Evolutionary conservation across 1,284 basidiomycete genomes (phyloP), one percentile per base, ranked within the genome.

Genomic region (Sanghuangporus weigelae): DNA sequence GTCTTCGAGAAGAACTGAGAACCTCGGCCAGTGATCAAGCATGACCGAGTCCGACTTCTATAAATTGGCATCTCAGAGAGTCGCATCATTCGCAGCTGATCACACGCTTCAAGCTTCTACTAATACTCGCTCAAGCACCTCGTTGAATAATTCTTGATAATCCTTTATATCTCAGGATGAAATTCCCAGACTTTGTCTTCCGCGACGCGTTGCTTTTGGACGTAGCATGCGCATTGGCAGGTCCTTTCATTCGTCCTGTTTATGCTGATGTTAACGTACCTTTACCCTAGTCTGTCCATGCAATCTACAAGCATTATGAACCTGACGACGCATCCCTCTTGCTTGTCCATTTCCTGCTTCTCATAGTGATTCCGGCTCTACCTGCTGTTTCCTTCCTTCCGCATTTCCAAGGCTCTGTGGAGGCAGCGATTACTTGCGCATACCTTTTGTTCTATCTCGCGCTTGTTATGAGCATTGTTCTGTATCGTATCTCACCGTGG

Each of bases 401-500:
- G 44, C 48, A 59, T 39, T 63, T 44, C 68, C 67, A 60, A 68
- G 68, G 11, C 42, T 69, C 38, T 67, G 63, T 6, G 61, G 66
- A 7, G 57, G 67, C 40, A 64, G 68, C 59, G 62, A 63, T 36
- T 61, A 68, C 11, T 59, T 62, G 8, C 4, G 40, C 19, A 65
- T 64, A 50, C 64, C 63, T 44, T 65, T 65, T 40, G 63, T 69
- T n/a, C 19, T 67, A 21, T 48, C 48, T 38, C 60, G 42, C 44
- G 63, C 50, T 68, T 5, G 55, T 63, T 11, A 68, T 65, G n/a
- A 59, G 53, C 19, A 61, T 64, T 16, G 54, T 57, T 1, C 11
- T 65, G 23, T 71, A 71, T 59, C 68, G 71, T 10, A 55, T 71
- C 23, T 71, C 69, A 2, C 69, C 71, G 11, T 66, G 70, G 53